phyloP scores from a whole-genome alignment of 805 yeast genomes.

The Teunomyces aglyptinius region DNA sequence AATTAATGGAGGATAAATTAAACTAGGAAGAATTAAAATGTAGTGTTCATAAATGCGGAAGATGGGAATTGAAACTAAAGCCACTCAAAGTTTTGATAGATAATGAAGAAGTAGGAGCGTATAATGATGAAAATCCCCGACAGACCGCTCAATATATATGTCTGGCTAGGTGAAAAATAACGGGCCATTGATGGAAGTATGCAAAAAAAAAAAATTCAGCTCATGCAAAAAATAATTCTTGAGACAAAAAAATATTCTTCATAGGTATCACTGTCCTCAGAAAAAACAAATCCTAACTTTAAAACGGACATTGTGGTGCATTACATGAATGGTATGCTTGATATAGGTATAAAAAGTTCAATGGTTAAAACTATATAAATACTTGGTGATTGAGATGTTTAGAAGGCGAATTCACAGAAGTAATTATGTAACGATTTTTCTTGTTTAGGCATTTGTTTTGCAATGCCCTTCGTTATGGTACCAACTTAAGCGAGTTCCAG shows the following conservation, averaged over 20 bases:
- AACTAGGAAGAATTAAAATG: constrained; percentile 1
- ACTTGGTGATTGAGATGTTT: background rate
- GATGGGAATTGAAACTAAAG: background rate
- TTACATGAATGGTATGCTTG: too few relatives aligned
- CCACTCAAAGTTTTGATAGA: background rate
- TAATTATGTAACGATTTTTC: background rate
- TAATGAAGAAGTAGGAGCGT: background rate
- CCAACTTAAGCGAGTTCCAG: background rate
- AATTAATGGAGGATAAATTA: background rate
- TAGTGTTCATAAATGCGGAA: background rate
- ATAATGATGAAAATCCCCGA: background rate
- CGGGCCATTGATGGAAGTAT: background rate
- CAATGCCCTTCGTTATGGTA: background rate
- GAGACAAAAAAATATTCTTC: background rate
- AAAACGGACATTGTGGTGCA: background rate
- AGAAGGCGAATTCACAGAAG: background rate
- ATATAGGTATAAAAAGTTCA: too few relatives aligned
- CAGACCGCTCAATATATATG: background rate
- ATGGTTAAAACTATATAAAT: too few relatives aligned
- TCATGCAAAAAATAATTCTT: background rate
- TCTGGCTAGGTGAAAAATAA: background rate
- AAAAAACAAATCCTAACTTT: background rate
- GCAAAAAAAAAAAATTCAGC: constrained; percentile 1
- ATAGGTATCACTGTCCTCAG: background rate
- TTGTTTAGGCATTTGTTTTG: background rate